Percentiles rank a stretch among this genome's conserved stretches.
Conservation (phyloP, 78 protist species). For the Dictyostelium firmibasis region DNA sequence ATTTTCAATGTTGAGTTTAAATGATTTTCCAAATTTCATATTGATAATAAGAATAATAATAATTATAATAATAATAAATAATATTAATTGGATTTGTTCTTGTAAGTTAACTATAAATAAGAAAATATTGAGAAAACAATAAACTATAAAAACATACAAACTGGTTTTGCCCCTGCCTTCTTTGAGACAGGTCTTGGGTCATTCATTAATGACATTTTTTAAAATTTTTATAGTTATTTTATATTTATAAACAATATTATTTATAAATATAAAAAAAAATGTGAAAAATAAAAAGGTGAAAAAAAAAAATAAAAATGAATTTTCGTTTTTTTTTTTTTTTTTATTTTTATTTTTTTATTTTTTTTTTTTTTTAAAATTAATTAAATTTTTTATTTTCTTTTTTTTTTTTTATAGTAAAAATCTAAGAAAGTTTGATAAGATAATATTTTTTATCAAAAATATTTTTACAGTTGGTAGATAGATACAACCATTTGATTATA, state of each 20-base stretch:
- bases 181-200: conserved; percentile 30
- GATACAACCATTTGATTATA: no score
- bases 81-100: no score
- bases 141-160: not conserved
- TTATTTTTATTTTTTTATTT: not conserved
- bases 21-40: no score
- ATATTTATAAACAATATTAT: not conserved
- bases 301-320: not conserved
- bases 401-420: not conserved
- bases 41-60: no score
- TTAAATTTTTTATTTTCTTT: not conserved
- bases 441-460: no score
- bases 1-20: no score
- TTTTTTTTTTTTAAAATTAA: not conserved
- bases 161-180: conserved; percentile 22
- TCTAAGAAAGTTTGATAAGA: no score
- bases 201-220: conserved; percentile 28
- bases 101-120: no score
- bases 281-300: not conserved
- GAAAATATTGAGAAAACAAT: not conserved
- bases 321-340: not conserved
- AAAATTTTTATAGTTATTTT: not conserved
- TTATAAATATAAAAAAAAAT: not conserved
- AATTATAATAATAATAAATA: no score
- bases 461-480: no score